A percentile compares a stretch with the other conserved stretches of the same genome.
phyloP scores from a whole-genome alignment of 106 monocot species.

The Cymbidium sinense region DNA sequence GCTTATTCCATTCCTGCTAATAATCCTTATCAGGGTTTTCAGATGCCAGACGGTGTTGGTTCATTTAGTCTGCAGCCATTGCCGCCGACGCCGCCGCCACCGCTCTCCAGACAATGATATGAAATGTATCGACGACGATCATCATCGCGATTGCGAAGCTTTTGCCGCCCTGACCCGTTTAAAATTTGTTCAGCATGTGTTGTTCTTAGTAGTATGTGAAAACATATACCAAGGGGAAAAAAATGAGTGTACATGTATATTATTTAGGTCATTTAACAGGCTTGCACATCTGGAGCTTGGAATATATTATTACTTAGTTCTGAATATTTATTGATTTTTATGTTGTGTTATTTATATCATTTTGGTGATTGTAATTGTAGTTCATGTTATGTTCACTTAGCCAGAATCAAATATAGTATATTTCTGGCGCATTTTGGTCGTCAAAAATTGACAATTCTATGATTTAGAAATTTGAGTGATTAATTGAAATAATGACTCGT shows the following conservation, averaged over 20 bases:
- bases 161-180: not conserved
- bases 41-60: constrained; percentile 9
- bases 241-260: not conserved
- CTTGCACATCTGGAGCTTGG: too few species aligned
- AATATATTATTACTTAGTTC: too few species aligned
- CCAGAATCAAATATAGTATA: too few species aligned
- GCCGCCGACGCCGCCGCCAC: constrained; percentile 13
- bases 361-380: too few species aligned
- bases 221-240: not conserved
- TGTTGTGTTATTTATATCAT: too few species aligned
- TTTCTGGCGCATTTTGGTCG: too few species aligned
- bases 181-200: not conserved
- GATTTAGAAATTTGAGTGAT: too few species aligned
- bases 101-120: constrained; percentile 26
- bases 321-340: too few species aligned
- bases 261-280: not conserved
- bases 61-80: constrained; percentile 15
- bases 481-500: too few species aligned
- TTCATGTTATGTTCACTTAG: too few species aligned
- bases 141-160: not conserved
- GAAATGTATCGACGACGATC: not conserved
- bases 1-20: constrained; percentile 7
- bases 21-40: constrained; percentile 16
- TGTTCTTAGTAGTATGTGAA: not conserved
- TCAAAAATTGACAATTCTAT: too few species aligned